Evolutionary conservation across 2,329 filamentous ascomycete genomes (phyloP).

Genomic region (Sclerotinia spermophila): DNA sequence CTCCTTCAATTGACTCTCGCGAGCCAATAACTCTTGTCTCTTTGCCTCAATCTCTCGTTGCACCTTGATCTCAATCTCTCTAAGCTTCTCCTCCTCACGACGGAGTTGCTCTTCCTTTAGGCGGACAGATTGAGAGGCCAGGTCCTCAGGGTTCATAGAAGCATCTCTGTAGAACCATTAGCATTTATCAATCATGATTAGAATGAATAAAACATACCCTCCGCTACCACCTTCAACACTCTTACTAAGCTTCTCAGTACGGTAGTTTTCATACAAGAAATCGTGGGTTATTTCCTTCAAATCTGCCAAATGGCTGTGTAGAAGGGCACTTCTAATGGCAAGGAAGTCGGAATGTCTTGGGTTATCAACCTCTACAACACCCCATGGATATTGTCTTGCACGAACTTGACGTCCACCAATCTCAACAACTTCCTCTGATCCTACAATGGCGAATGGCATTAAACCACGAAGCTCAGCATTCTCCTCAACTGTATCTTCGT

Average conservation of each 20-base stretch:
- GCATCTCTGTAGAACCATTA: constrained; percentile 55
- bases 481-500: constrained; percentile 98
- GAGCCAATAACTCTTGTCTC: constrained; percentile 93
- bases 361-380: constrained; percentile 98
- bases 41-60: constrained; percentile 99
- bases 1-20: constrained; percentile 97
- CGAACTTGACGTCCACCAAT: constrained; percentile 89
- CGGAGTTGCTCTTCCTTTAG: constrained; percentile 99
- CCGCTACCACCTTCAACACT: constrained; percentile 87
- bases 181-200: constrained; percentile 35
- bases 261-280: constrained; percentile 99
- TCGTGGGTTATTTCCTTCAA: constrained; percentile 99
- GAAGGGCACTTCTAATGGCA: constrained; percentile 89
- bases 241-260: constrained; percentile 99
- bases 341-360: constrained; percentile 98
- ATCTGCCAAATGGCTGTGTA: constrained; percentile 97
- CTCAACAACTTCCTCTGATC: constrained; percentile 92
- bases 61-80: constrained; percentile 99
- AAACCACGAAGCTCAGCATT: constrained; percentile 95
- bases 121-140: constrained; percentile 94
- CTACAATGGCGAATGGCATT: constrained; percentile 99
- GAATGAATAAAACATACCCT: constrained; percentile 61
- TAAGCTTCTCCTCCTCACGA: constrained; percentile 98
- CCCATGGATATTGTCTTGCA: constrained; percentile 97
- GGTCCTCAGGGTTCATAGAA: constrained; percentile 96